Evolutionary conservation across 192 early-diverging fungal genomes (phyloP), one percentile per base, ranked within the genome.

Genomic region (Cetraspora pellucida): DNA sequence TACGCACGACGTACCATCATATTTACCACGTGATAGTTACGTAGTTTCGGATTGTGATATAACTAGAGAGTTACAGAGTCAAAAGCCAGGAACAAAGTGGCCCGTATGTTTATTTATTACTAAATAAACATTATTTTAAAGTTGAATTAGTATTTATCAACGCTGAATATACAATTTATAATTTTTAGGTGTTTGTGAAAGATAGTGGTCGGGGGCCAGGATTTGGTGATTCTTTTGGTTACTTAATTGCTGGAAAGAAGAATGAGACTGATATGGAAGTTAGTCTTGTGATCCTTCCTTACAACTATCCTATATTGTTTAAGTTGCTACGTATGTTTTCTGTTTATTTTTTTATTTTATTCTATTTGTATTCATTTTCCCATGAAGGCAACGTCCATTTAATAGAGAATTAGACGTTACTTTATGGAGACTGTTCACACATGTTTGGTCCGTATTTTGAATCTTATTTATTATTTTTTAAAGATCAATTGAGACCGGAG

Each of bases 221-320:
- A 45, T 30, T 47, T 68, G 66, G 66, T 16, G 19, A 68, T 16
- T 44, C 66, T 13, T 68, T 68, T 68, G 66, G 66, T 13, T 68
- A 68, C n/a, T 47, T 68, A 7, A 68, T 25, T 10, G 66, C 23
- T 44, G 25, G 14, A 2, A 45, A 47, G 47, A 68, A 68, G n/a
- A 30, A 68, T 28, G 66, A 68, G 25, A 25, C 43, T 68, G 31
- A 21, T 47, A 47, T 49, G 25, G 66, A 68, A 47, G 66, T 45
- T 11, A 46, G 66, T 68, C 44, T 68, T 25, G 66, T 68, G 21
- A 44, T 68, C 19, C 66, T 68, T 45, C 66, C 66, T 13, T 68
- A 68, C 4, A 68, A 68, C 19, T 68, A 47, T 16, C n/a, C 21
- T 25, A 13, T 17, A 45, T 68, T 68, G 23, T 27, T n/a, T 47